A percentile compares a stretch with the other conserved stretches of the same genome.
phyloP scores from a whole-genome alignment of 1,139 yeast genomes.

The Sugiyamaella pinicola region DNA sequence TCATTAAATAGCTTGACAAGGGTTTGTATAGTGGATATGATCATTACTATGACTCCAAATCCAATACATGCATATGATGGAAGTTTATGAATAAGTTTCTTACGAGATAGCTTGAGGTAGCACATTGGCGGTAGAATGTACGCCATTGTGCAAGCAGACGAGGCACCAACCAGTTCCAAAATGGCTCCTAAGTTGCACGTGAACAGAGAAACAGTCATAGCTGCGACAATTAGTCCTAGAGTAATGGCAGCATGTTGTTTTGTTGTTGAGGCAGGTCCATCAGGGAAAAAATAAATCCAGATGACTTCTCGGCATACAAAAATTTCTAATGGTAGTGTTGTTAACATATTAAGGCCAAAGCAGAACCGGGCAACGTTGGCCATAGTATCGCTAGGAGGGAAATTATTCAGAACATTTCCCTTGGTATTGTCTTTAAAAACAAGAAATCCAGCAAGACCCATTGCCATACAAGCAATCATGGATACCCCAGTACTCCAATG shows the following conservation, averaged over 20 bases:
- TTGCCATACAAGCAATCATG: constrained; percentile 72
- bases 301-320: constrained; percentile 88
- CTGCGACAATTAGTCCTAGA: constrained; percentile 60
- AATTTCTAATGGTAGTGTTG: constrained; percentile 88
- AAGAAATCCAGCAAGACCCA: constrained; percentile 80
- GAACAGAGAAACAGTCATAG: constrained; percentile 74
- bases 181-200: constrained; percentile 91
- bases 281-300: constrained; percentile 58
- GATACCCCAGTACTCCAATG: constrained; percentile 84
- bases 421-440: constrained; percentile 77
- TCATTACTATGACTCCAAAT: constrained; percentile 78
- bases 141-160: constrained; percentile 91
- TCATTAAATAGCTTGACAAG: constrained; percentile 54
- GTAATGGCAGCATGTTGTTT: constrained; percentile 64
- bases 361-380: constrained; percentile 87
- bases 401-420: constrained; percentile 86
- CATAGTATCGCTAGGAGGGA: constrained; percentile 65
- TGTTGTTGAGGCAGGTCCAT: constrained; percentile 27
- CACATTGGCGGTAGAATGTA: constrained; percentile 89
- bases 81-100: constrained; percentile 49
- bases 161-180: constrained; percentile 86
- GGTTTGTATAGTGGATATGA: constrained; percentile 76
- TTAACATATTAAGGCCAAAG: constrained; percentile 91
- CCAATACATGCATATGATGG: constrained; percentile 63
- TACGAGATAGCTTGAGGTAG: constrained; percentile 64